These are phyloP conservation scores for Alternaria alternata DNA, from an alignment of 2,329 filamentous ascomycete species.

Conservation along the genomic window DNA sequence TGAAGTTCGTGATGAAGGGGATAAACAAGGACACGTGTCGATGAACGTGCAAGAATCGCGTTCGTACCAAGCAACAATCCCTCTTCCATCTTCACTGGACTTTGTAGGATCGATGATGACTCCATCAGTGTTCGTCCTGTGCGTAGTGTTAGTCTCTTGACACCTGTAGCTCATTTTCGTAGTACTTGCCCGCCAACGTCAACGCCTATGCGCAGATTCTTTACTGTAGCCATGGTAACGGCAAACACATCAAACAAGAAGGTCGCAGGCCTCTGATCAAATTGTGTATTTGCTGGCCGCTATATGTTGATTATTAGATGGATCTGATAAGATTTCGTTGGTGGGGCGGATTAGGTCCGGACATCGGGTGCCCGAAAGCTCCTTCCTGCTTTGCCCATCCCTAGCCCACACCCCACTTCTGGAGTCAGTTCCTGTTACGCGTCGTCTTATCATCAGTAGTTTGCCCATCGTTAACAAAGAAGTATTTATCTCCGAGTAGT, in stretches of 20 bases:
- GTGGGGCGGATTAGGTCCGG: constrained; percentile 17
- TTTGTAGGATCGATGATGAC: constrained; percentile 47
- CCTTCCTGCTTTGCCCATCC: not conserved
- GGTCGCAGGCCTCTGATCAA: not conserved
- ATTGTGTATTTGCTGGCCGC: not conserved
- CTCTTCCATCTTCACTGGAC: constrained; percentile 35
- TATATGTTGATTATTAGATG: not conserved
- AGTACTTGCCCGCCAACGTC: constrained; percentile 53
- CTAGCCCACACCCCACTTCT: not conserved
- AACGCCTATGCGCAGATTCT: constrained; percentile 53
- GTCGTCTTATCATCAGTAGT: not conserved
- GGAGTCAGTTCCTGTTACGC: not conserved
- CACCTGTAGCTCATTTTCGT: not conserved
- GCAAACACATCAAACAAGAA: not conserved
- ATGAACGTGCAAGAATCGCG: not conserved
- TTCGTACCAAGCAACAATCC: constrained; percentile 47
- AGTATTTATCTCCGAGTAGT: not conserved
- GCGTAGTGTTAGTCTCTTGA: constrained; percentile 6
- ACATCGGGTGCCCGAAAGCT: not conserved
- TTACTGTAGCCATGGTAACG: constrained; percentile 17
- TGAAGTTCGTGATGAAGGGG: not conserved
- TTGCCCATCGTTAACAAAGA: not conserved
- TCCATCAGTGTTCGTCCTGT: constrained; percentile 49
- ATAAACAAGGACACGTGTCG: not conserved
- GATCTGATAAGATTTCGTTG: constrained; percentile 26